A percentile compares a stretch with the other conserved stretches of the same genome.
Evolutionary conservation across 441 rosid genomes (phyloP).

Genomic region (Melastoma candidum): DNA sequence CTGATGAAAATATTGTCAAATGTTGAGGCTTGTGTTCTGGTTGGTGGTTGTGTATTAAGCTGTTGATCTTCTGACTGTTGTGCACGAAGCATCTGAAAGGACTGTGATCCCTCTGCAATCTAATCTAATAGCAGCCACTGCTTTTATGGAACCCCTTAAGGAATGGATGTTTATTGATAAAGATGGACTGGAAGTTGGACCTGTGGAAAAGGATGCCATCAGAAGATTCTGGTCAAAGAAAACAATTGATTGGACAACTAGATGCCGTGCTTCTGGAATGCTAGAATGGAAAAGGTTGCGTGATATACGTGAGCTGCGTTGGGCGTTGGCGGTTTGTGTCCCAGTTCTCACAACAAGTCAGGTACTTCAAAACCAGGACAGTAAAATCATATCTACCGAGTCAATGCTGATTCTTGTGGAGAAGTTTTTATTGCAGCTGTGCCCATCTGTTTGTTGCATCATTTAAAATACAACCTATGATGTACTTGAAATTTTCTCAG

Average conservation of each 20-base stretch:
- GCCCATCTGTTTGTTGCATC: background rate
- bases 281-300: constrained; percentile 91
- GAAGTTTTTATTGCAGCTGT: background rate
- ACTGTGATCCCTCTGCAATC: constrained; percentile 96
- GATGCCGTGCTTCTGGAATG: constrained; percentile 97
- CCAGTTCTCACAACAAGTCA: constrained; percentile 95
- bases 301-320: constrained; percentile 99
- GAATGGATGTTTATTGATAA: constrained; percentile 94
- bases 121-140: constrained; percentile 94
- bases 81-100: constrained; percentile 96
- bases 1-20: constrained; percentile 88
- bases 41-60: constrained; percentile 95
- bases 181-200: constrained; percentile 81
- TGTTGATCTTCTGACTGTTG: constrained; percentile 91
- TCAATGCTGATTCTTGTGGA: constrained; percentile 10
- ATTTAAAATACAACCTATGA: no score
- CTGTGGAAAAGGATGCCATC: constrained; percentile 92
- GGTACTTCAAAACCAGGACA: constrained; percentile 33
- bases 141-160: constrained; percentile 99
- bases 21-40: constrained; percentile 91
- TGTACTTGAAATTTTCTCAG: no score
- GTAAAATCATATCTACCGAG: constrained; percentile 12
- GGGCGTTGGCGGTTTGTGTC: constrained; percentile 90
- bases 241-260: constrained; percentile 83
- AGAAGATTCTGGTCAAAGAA: constrained; percentile 97